A percentile compares a stretch with the other conserved stretches of the same genome.
These are phyloP conservation scores for Seiridium unicorne DNA, from an alignment of 2,329 filamentous ascomycete species.

Conservation along the genomic window DNA sequence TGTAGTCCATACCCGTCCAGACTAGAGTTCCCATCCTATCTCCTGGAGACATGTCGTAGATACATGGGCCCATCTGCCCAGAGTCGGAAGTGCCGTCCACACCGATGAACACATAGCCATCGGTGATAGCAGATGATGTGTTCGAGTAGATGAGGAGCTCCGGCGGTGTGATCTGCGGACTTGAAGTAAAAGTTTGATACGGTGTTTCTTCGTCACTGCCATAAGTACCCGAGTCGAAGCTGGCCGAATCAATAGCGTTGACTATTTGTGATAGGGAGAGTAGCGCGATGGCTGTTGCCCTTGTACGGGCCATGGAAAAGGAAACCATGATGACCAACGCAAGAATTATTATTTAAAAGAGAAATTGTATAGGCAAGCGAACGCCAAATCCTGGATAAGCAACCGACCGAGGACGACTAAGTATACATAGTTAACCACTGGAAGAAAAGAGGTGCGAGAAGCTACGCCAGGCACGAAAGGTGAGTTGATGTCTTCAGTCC, in stretches of 20 bases:
- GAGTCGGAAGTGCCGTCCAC: conserved; percentile 1
- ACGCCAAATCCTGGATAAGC: too few species aligned
- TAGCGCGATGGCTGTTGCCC: background rate
- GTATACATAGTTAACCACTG: too few species aligned
- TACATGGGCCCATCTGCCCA: background rate
- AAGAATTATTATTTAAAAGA: background rate
- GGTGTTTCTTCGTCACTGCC: background rate
- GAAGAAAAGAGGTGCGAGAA: too few species aligned
- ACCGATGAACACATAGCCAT: conserved; percentile 1
- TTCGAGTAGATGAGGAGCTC: conserved; percentile 4
- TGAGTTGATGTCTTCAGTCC: too few species aligned
- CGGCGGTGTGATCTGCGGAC: background rate
- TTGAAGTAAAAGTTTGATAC: background rate
- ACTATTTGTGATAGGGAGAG: background rate
- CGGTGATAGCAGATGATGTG: background rate
- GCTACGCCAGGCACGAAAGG: too few species aligned
- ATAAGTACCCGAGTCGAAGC: conserved; percentile 1
- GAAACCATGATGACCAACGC: background rate
- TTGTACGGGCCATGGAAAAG: background rate
- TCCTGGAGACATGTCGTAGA: conserved; percentile 1
- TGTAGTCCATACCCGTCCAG: background rate
- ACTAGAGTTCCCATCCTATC: background rate
- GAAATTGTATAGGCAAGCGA: too few species aligned
- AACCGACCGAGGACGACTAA: too few species aligned
- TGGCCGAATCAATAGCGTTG: background rate